These are phyloP conservation scores for Emiliania huxleyi DNA, from an alignment of 78 protist species.

Conservation along the genomic window DNA sequence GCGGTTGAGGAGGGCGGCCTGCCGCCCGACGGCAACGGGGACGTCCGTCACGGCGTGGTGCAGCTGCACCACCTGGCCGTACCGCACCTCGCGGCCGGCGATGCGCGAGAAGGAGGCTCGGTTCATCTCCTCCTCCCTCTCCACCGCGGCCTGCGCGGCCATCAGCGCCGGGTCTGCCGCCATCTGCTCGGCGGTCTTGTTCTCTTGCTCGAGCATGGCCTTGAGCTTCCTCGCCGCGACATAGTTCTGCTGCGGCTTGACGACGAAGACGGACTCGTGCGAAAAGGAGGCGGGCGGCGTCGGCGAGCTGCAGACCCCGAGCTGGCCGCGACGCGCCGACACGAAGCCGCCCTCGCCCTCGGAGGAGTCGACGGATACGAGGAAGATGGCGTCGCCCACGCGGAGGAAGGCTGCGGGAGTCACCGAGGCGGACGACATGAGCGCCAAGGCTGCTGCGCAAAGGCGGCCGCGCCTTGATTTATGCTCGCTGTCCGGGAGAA, in stretches of 20 bases:
- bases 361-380: too few relatives aligned
- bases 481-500: too few relatives aligned
- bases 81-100: neutral
- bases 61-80: neutral
- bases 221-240: neutral
- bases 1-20: neutral
- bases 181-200: neutral
- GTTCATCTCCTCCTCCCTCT: neutral
- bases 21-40: neutral
- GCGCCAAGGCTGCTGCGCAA: too few relatives aligned
- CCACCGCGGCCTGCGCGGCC: neutral
- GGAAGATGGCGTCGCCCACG: too few relatives aligned
- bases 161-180: neutral
- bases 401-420: too few relatives aligned
- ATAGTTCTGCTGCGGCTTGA: neutral
- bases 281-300: neutral
- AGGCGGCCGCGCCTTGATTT: too few relatives aligned
- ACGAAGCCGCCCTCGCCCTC: too few relatives aligned
- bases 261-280: neutral
- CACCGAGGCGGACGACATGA: too few relatives aligned
- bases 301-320: too few relatives aligned
- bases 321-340: too few relatives aligned
- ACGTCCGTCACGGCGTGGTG: neutral
- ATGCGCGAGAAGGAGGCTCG: neutral
- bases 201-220: neutral